Evolutionary conservation across 2,329 filamentous ascomycete genomes (phyloP).

Genomic region (Xylariaceae sp.): DNA sequence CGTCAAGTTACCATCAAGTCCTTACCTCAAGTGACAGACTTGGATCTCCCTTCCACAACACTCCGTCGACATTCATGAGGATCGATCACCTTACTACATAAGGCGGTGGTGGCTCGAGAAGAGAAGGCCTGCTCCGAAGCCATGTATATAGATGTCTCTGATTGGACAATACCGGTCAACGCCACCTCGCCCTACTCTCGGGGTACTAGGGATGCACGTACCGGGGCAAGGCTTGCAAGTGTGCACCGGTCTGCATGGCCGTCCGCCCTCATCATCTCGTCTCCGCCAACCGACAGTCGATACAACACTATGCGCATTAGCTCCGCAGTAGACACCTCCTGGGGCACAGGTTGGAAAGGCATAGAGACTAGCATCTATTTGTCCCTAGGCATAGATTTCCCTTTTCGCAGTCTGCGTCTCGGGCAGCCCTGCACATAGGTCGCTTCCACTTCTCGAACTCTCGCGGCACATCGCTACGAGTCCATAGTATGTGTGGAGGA

Average conservation of each 20-base stretch:
- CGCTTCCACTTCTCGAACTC: background rate
- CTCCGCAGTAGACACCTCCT: background rate
- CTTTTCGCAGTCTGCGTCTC: background rate
- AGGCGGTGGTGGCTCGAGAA: conserved; percentile 18
- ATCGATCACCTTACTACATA: conserved; percentile 5
- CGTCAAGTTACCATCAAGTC: background rate
- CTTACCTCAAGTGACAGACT: background rate
- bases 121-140: background rate
- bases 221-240: conserved; percentile 30
- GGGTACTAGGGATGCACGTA: conserved; percentile 4
- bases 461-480: background rate
- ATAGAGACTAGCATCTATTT: too few species aligned
- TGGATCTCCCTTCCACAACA: background rate
- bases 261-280: conserved; percentile 24
- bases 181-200: conserved; percentile 39
- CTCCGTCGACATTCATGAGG: conserved; percentile 8
- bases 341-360: too few species aligned
- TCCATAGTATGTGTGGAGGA: background rate
- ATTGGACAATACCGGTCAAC: conserved; percentile 31
- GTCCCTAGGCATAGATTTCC: background rate
- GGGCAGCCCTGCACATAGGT: background rate
- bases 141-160: conserved; percentile 10
- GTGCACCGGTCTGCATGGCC: conserved; percentile 24
- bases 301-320: conserved; percentile 28
- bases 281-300: conserved; percentile 14